Conservation (phyloP, 2,329 filamentous ascomycete species). For the Fusarium equiseti region DNA sequence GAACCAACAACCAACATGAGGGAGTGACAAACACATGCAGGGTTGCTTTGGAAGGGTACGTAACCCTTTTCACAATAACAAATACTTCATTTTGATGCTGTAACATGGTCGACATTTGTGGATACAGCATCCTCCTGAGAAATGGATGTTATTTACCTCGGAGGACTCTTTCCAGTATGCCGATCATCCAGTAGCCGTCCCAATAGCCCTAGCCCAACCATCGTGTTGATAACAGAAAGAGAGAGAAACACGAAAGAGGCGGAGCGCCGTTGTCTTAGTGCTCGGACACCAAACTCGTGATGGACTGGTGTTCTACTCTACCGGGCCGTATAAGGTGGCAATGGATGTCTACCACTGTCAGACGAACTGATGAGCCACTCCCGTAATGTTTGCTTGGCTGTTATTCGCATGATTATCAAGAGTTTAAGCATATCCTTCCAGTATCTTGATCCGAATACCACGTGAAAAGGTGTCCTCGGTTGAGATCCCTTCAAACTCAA, state of each 20-base stretch:
- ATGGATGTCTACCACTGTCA: not conserved
- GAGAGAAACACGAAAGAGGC: not conserved
- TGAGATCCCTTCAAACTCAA: not conserved
- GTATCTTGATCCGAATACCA: not conserved
- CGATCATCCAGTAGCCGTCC: not conserved
- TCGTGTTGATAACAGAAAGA: not conserved
- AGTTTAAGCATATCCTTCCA: not conserved
- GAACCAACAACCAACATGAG: not conserved
- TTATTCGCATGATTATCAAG: not conserved
- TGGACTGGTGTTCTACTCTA: not conserved
- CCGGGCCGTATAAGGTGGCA: not conserved
- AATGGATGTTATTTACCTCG: not conserved
- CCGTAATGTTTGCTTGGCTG: not conserved
- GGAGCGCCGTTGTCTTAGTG: constrained; percentile 1
- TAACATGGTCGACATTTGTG: not conserved
- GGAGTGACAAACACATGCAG: not conserved
- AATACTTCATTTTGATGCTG: not conserved
- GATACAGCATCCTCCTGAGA: not conserved
- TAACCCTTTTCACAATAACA: not conserved
- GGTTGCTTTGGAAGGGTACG: not conserved
- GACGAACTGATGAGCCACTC: not conserved
- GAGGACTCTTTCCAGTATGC: not conserved
- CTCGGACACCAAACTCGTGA: not conserved
- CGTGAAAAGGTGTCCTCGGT: not conserved
- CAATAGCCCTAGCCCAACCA: not conserved